Evolutionary conservation across 1,284 basidiomycete genomes (phyloP).

Genomic region (Malassezia obtusa): DNA sequence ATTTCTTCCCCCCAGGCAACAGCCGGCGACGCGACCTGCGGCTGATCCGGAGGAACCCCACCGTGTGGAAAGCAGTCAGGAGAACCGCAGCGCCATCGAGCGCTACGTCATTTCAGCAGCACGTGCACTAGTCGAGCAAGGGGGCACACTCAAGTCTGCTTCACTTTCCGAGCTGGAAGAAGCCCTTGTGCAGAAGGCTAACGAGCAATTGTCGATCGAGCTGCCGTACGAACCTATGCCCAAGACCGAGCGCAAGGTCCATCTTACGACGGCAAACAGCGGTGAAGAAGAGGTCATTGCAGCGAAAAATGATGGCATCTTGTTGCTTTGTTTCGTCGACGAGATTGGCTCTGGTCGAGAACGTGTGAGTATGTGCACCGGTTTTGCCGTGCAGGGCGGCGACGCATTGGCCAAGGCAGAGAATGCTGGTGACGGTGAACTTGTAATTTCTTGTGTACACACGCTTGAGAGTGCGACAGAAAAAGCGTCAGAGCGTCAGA

Average conservation of each 20-base stretch:
- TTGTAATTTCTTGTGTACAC: conserved; percentile 60
- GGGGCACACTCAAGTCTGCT: background rate
- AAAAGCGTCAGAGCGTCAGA: background rate
- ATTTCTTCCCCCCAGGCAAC: background rate
- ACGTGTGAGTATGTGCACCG: conserved; percentile 57
- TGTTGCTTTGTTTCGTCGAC: conserved; percentile 58
- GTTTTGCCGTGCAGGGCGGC: conserved; percentile 54
- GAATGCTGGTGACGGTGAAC: conserved; percentile 45
- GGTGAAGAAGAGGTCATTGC: conserved; percentile 26
- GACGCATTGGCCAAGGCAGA: conserved; percentile 24
- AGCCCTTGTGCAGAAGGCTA: background rate
- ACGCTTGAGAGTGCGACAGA: conserved; percentile 46
- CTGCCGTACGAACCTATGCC: conserved; percentile 41
- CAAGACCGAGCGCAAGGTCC: conserved; percentile 23
- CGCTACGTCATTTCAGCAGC: background rate
- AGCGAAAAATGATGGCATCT: conserved; percentile 50
- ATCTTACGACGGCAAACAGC: conserved; percentile 25
- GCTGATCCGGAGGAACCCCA: background rate
- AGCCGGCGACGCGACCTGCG: background rate
- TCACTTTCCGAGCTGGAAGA: background rate
- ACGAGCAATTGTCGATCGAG: conserved; percentile 32
- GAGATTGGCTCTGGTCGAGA: conserved; percentile 48
- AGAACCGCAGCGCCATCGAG: background rate
- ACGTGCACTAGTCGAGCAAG: background rate
- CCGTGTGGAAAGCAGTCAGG: background rate